A percentile compares a stretch with the other conserved stretches of the same genome.
These are phyloP conservation scores for Hypoxylon sp. DNA, from an alignment of 2,329 filamentous ascomycete species.

Conservation along the genomic window DNA sequence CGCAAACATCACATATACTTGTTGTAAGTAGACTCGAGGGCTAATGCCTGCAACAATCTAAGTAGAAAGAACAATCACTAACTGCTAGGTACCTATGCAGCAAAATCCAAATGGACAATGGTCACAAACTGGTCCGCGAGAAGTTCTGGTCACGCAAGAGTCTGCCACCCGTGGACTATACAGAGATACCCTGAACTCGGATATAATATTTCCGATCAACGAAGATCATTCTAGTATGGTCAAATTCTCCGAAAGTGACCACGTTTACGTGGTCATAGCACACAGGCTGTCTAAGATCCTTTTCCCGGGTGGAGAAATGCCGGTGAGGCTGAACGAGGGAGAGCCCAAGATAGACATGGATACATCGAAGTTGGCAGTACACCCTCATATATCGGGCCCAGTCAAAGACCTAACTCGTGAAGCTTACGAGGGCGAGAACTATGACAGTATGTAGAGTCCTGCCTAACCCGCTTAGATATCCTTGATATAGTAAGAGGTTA, in stretches of 20 bases:
- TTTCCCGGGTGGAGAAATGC: not conserved
- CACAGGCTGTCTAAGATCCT: not conserved
- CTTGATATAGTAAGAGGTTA: not conserved
- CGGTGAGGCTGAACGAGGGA: not conserved
- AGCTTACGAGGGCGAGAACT: not conserved
- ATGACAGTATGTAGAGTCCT: not conserved
- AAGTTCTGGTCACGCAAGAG: conserved; percentile 30
- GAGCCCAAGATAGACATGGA: too few species aligned
- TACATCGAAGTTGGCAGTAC: not conserved
- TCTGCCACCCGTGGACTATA: conserved; percentile 36
- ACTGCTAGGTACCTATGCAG: too few species aligned
- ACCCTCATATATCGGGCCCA: not conserved
- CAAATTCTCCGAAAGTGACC: conserved; percentile 33
- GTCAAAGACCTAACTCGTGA: not conserved
- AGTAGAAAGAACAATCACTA: too few species aligned
- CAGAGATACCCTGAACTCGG: not conserved
- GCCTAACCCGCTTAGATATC: not conserved
- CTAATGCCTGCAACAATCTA: too few species aligned
- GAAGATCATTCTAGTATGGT: conserved; percentile 40
- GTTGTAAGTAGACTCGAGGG: conserved; percentile 31
- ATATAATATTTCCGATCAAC: conserved; percentile 33
- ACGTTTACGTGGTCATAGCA: conserved; percentile 5
- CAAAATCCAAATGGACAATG: conserved; percentile 12
- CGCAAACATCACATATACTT: conserved; percentile 30
- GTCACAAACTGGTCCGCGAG: conserved; percentile 17